phyloP scores from a whole-genome alignment of 1,139 yeast genomes.

The Scheffersomyces segobiensis region DNA sequence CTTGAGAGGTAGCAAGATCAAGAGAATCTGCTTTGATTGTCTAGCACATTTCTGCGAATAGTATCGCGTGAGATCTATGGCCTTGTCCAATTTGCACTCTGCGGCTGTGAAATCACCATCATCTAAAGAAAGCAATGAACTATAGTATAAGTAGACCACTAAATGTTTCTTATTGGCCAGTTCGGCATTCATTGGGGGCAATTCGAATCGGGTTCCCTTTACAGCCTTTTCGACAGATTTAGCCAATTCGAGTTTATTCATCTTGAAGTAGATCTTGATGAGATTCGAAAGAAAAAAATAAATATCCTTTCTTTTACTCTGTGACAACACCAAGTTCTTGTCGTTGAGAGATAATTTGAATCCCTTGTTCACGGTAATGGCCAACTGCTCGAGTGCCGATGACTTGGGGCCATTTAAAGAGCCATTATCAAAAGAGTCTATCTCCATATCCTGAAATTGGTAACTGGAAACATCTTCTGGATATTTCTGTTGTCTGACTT shows the following conservation, averaged over 20 bases:
- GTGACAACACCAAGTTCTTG: slow-evolving; percentile 52
- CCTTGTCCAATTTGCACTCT: slow-evolving; percentile 47
- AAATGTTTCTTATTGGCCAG: slow-evolving; percentile 50
- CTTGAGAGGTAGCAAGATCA: slow-evolving; percentile 56
- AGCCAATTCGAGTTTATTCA: slow-evolving; percentile 74
- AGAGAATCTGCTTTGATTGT: slow-evolving; percentile 43
- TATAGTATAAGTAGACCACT: slow-evolving; percentile 63
- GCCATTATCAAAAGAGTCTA: slow-evolving; percentile 4
- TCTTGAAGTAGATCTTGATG: slow-evolving; percentile 68
- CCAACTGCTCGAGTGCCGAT: slow-evolving; percentile 51
- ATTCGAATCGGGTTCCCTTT: slow-evolving; percentile 46
- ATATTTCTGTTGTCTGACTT: slow-evolving; percentile 33
- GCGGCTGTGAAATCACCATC: slow-evolving; percentile 60
- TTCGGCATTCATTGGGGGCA: slow-evolving; percentile 55
- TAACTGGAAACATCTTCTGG: slow-evolving; percentile 26
- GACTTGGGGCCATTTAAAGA: slow-evolving; percentile 4
- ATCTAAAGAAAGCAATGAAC: slow-evolving; percentile 62
- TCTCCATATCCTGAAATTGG: slow-evolving; percentile 12
- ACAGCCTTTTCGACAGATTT: slow-evolving; percentile 77
- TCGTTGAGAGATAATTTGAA: slow-evolving; percentile 82
- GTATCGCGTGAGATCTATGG: slow-evolving; percentile 38
- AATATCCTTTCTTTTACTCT: slow-evolving; percentile 64
- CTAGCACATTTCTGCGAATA: slow-evolving; percentile 20
- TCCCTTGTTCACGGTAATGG: slow-evolving; percentile 68
- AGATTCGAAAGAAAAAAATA: slow-evolving; percentile 75